Percentiles rank a stretch among this genome's conserved stretches.
Evolutionary conservation across 129 eudicot genomes (phyloP).

Genomic region (Flaveria trinervia): DNA sequence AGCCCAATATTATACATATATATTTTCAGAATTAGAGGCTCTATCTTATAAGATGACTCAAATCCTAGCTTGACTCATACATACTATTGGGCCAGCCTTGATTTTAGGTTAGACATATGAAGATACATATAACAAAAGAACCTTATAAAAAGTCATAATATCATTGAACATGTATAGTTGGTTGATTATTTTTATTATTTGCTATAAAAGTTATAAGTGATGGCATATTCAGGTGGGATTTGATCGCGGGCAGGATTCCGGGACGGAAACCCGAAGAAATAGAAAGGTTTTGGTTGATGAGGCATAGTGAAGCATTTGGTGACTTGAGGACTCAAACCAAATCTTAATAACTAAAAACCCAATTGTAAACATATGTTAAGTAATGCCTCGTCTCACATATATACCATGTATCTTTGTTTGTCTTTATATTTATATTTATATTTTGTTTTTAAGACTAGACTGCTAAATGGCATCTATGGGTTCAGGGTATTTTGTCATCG

Average conservation of each 20-base stretch:
- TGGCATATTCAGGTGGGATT: constrained; percentile 51
- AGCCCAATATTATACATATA: too few species aligned
- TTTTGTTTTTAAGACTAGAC: too few species aligned
- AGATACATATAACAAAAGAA: too few species aligned
- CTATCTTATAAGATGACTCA: too few species aligned
- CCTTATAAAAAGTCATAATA: too few species aligned
- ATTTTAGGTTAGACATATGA: too few species aligned
- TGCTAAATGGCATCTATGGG: too few species aligned
- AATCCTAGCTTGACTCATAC: too few species aligned
- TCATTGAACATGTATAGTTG: background rate
- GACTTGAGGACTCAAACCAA: constrained; percentile 8
- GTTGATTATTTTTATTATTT: background rate
- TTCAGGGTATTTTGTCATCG: too few species aligned
- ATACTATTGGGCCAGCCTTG: too few species aligned
- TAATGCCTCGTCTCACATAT: background rate
- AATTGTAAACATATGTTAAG: background rate
- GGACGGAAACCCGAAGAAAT: constrained; percentile 77
- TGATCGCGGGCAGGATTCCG: constrained; percentile 77
- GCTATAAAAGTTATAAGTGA: background rate
- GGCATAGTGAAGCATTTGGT: constrained; percentile 38
- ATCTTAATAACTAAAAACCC: background rate
- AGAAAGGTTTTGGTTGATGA: constrained; percentile 76
- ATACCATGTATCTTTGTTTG: background rate
- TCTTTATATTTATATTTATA: too few species aligned
- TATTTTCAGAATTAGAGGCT: too few species aligned